phyloP scores from a whole-genome alignment of 805 yeast species.

The Wickerhamiella dianesei region DNA sequence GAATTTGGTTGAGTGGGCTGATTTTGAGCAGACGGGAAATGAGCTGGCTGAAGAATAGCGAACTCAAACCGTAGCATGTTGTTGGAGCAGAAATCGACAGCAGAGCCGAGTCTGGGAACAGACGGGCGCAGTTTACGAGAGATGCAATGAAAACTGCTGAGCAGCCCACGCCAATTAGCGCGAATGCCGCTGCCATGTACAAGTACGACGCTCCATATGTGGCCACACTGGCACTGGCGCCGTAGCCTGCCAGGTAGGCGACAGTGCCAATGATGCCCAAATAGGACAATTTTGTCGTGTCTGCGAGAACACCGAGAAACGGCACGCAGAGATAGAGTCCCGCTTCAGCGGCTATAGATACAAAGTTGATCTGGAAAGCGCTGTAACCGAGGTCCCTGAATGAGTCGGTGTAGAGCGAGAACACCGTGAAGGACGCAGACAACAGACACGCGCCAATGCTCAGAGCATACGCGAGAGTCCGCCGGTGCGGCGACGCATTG shows the following conservation, averaged over 20 bases:
- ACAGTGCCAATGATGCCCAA: slow-evolving; percentile 47
- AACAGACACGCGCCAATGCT: slow-evolving; percentile 34
- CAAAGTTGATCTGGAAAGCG: slow-evolving; percentile 55
- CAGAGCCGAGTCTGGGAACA: slow-evolving; percentile 65
- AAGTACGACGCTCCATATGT: slow-evolving; percentile 11
- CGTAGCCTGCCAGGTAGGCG: slow-evolving; percentile 57
- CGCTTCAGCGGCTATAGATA: slow-evolving; percentile 58
- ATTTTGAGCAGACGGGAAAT: slow-evolving; percentile 14
- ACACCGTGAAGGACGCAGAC: slow-evolving; percentile 71
- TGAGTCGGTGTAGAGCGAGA: slow-evolving; percentile 64
- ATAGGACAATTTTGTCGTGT: slow-evolving; percentile 69
- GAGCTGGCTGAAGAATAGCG: slow-evolving; percentile 58
- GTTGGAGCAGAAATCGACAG: slow-evolving; percentile 81
- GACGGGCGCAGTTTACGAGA: slow-evolving; percentile 63
- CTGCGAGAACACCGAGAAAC: slow-evolving; percentile 65
- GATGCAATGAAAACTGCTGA: slow-evolving; percentile 27
- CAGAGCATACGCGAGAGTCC: slow-evolving; percentile 6
- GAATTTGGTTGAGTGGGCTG: slow-evolving; percentile 7
- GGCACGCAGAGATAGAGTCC: slow-evolving; percentile 85
- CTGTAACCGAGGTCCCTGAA: slow-evolving; percentile 48
- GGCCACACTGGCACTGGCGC: slow-evolving; percentile 25
- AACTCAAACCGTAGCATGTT: slow-evolving; percentile 71
- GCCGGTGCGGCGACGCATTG: background rate
- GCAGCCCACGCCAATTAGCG: slow-evolving; percentile 28
- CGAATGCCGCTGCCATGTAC: slow-evolving; percentile 22